These are phyloP conservation scores for Brassica hybrid DNA, from an alignment of 441 rosid genomes.

Conservation along the genomic window DNA sequence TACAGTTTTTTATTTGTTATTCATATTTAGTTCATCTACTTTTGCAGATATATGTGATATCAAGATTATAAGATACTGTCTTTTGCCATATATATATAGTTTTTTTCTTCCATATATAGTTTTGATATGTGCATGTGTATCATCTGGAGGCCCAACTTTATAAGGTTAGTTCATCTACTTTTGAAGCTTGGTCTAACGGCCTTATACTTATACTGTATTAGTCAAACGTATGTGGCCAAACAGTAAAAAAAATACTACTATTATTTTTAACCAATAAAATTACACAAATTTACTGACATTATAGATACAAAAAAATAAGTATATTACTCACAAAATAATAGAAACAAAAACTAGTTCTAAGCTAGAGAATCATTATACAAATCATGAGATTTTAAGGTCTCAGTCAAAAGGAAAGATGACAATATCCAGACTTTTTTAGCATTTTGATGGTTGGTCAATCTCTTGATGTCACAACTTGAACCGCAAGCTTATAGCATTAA, in stretches of 20 bases:
- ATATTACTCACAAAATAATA: not conserved
- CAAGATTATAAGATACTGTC: too few species aligned
- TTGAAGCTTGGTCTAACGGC: slow-evolving; percentile 4
- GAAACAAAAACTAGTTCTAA: not conserved
- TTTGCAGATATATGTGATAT: too few species aligned
- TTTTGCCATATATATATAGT: not conserved
- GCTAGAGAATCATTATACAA: not conserved
- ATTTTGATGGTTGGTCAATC: slow-evolving; percentile 16
- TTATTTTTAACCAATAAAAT: not conserved
- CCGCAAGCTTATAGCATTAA: slow-evolving; percentile 33
- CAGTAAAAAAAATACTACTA: not conserved
- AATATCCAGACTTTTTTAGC: slow-evolving; percentile 27
- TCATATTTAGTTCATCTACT: too few species aligned
- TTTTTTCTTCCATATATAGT: not conserved
- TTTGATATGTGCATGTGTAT: not conserved
- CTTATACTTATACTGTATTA: not conserved
- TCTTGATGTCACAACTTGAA: slow-evolving; percentile 7
- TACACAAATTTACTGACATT: not conserved
- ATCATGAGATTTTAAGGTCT: not conserved
- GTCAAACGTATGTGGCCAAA: not conserved
- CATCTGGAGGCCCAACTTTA: not conserved
- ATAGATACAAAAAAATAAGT: not conserved
- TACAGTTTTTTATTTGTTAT: too few species aligned
- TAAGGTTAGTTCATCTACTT: not conserved
- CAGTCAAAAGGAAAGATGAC: slow-evolving; percentile 8